Evolutionary conservation across 257 asterid genomes (phyloP), one percentile per base, ranked within the genome.

Genomic region (Nicotiana benthamiana): DNA sequence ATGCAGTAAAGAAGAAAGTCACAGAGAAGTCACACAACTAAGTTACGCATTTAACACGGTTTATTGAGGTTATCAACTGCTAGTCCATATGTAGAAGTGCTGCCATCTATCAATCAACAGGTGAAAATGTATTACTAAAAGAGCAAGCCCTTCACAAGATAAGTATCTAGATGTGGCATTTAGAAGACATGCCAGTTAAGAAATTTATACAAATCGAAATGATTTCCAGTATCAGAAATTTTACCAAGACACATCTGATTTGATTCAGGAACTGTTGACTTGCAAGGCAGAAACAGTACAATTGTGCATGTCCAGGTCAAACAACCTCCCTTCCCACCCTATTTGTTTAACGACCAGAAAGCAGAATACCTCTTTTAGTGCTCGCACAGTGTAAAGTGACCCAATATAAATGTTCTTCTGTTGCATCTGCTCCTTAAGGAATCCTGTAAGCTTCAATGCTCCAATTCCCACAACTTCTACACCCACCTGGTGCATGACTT

Each of bases 361-460:
- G 63, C 13, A 17, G 9, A 34, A 30, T 85, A 95, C 98, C 96
- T 95, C 98, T 90, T 95, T 95, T 87, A 95, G 79, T 48, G 97
- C 75, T 77, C 98, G 97, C 82, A 95, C 98, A 15, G 99, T 95
- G 87, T 95, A 95, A 81, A 92, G 91, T 53, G 99, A 93, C 66
- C 91, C 91, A 81, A 91, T 87, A 80, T 84, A 83, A 77, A 92
- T 85, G 84, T 94, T 93, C 84, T 88, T 89, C 84, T 90, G 94
- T 81, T 88, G 96, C 98, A 95, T 89, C 90, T 82, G 88, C 57
- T 95, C 99, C 82, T 93, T 91, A 75, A 95, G 98, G 80, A 86
- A 93, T 82, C 96, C 94, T 48, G 99, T 93, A 77, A 95, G 96
- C 86, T 95, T 93, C 89, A 93, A 76, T 24, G 98, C 99, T 85